A percentile compares a stretch with the other conserved stretches of the same genome.
These are phyloP conservation scores for Cryptosporidium parvum DNA, from an alignment of 169 alveolate species.

Conservation along the genomic window DNA sequence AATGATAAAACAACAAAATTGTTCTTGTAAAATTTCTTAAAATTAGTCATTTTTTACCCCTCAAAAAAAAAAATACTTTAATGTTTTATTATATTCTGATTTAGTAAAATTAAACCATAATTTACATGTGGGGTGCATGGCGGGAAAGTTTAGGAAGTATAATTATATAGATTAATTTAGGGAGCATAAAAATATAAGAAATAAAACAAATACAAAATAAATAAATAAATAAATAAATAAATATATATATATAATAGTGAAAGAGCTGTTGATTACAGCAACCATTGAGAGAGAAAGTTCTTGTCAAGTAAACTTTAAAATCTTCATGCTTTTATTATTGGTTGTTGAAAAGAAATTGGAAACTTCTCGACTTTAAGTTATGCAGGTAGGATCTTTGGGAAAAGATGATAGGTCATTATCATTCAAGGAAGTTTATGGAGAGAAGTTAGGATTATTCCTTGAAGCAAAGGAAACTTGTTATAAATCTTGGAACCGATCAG, in stretches of 20 bases:
- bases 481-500: slow-evolving; percentile 15
- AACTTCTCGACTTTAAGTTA: not conserved
- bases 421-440: slow-evolving; percentile 54
- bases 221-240: not conserved
- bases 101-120: slow-evolving; percentile 5
- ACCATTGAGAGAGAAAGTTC: not conserved
- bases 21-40: too few relatives aligned
- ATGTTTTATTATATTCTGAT: not conserved
- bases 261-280: too few relatives aligned
- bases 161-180: not conserved
- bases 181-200: not conserved
- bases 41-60: not conserved
- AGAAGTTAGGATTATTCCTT: slow-evolving; percentile 30
- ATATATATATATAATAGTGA: not conserved
- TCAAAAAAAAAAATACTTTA: not conserved
- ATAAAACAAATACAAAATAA: not conserved
- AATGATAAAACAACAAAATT: too few relatives aligned
- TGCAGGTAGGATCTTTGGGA: slow-evolving; percentile 6
- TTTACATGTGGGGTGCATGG: slow-evolving; percentile 54
- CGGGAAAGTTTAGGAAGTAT: slow-evolving; percentile 23
- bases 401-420: slow-evolving; percentile 37
- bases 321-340: not conserved
- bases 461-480: slow-evolving; percentile 39
- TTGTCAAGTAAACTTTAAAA: not conserved
- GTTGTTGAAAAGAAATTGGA: not conserved